Evolutionary conservation across 1,139 yeast species (phyloP).

Genomic region (Geotrichum citri-aurantii): DNA sequence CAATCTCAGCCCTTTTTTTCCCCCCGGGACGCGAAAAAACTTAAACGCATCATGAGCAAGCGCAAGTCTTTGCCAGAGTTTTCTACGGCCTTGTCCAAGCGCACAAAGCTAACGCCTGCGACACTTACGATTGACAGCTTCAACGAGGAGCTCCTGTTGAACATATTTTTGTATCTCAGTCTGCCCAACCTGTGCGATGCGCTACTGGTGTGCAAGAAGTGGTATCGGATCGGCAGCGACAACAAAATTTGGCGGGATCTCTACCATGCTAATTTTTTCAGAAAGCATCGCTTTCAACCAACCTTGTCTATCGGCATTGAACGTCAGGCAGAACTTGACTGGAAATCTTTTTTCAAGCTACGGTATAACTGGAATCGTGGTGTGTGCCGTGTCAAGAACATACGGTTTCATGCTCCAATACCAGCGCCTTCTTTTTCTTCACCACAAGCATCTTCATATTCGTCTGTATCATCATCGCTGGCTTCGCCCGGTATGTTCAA

Average conservation of each 20-base stretch:
- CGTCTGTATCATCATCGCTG: not conserved
- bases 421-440: not conserved
- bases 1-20: not conserved
- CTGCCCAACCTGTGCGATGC: slow-evolving; percentile 5
- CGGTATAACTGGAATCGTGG: slow-evolving; percentile 19
- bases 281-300: slow-evolving; percentile 9
- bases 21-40: not conserved
- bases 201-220: slow-evolving; percentile 13
- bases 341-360: slow-evolving; percentile 15
- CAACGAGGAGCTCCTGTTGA: slow-evolving; percentile 15
- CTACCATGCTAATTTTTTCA: slow-evolving; percentile 10
- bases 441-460: not conserved
- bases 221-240: slow-evolving; percentile 17
- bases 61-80: slow-evolving; percentile 10
- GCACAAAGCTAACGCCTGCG: not conserved
- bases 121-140: not conserved
- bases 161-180: slow-evolving; percentile 11
- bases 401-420: not conserved
- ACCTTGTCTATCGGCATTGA: slow-evolving; percentile 5
- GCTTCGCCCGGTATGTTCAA: not conserved
- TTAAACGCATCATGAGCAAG: slow-evolving; percentile 11
- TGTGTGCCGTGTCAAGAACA: slow-evolving; percentile 4
- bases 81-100: not conserved
- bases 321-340: slow-evolving; percentile 9
- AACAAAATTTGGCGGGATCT: slow-evolving; percentile 18